phyloP scores from a whole-genome alignment of 1,139 yeast species.

The Pneumocystis sp. region DNA sequence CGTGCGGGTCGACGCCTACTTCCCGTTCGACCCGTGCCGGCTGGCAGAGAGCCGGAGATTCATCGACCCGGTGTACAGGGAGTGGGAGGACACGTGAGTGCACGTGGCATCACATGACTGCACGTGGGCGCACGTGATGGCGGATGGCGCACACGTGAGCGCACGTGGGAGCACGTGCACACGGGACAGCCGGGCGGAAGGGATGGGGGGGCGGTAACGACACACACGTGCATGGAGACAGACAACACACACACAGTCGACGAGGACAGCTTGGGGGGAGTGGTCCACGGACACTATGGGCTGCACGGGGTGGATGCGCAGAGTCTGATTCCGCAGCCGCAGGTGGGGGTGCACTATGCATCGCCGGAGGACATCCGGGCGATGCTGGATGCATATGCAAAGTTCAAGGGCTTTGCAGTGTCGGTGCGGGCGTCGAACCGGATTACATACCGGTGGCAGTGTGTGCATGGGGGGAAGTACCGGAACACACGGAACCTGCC shows the following conservation, averaged over 20 bases:
- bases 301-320: background rate
- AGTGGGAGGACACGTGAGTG: no score
- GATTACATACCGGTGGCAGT: constrained; percentile 4
- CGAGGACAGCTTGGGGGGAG: background rate
- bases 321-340: constrained; percentile 2
- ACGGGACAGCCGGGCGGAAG: no score
- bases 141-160: no score
- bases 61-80: background rate
- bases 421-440: constrained; percentile 3
- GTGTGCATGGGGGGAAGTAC: constrained; percentile 4
- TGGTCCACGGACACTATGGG: background rate
- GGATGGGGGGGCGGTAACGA: no score
- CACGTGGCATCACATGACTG: no score
- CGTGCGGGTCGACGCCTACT: constrained; percentile 21
- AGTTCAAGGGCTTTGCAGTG: constrained; percentile 3
- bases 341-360: constrained; percentile 4
- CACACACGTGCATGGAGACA: background rate
- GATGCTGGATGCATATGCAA: constrained; percentile 2
- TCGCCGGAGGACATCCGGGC: constrained; percentile 2
- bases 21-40: background rate
- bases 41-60: background rate
- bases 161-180: no score
- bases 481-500: constrained; percentile 1
- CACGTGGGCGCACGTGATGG: no score
- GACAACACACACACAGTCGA: background rate